Evolutionary conservation across 2,329 filamentous ascomycete genomes (phyloP).

Genomic region (Calonectria multiphialidica): DNA sequence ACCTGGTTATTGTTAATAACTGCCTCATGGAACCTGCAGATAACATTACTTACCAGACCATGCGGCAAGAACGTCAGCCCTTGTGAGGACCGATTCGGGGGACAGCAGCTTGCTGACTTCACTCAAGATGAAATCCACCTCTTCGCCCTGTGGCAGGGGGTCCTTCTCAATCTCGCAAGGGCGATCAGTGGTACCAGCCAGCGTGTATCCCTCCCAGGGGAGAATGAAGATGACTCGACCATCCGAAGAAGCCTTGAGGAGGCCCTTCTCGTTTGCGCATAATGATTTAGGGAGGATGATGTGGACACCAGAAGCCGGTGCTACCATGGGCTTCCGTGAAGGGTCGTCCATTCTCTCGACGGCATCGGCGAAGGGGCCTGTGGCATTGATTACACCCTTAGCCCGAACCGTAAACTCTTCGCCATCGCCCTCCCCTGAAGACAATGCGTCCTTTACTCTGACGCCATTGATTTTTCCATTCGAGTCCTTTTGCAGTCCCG

Average conservation of each 20-base stretch:
- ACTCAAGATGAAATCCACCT: conserved; percentile 85
- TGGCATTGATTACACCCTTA: conserved; percentile 87
- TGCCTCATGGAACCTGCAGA: fast-evolving
- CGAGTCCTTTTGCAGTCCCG: conserved; percentile 77
- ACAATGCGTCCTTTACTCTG: conserved; percentile 65
- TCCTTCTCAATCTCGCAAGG: conserved; percentile 76
- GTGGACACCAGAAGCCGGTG: conserved; percentile 86
- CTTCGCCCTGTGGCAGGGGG: conserved; percentile 79
- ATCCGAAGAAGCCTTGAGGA: conserved; percentile 87
- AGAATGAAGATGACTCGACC: conserved; percentile 91
- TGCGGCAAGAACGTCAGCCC: conserved; percentile 81
- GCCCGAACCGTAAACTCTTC: conserved; percentile 77
- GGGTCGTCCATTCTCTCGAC: conserved; percentile 86
- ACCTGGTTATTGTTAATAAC: conserved; percentile 47
- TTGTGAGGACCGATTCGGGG: conserved; percentile 80
- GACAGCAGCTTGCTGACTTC: conserved; percentile 83
- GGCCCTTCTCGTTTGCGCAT: conserved; percentile 83
- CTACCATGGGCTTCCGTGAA: conserved; percentile 77
- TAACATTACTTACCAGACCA: conserved; percentile 74
- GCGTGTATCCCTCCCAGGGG: conserved; percentile 88
- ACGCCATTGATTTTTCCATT: conserved; percentile 78
- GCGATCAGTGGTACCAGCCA: conserved; percentile 85
- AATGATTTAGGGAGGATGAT: conserved; percentile 84
- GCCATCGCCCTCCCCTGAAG: conserved; percentile 64
- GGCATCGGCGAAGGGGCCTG: conserved; percentile 84